Percentiles rank a stretch among this genome's conserved stretches.
These are phyloP conservation scores for Eimeria maxima DNA, from an alignment of 169 alveolate genomes.

Conservation along the genomic window DNA sequence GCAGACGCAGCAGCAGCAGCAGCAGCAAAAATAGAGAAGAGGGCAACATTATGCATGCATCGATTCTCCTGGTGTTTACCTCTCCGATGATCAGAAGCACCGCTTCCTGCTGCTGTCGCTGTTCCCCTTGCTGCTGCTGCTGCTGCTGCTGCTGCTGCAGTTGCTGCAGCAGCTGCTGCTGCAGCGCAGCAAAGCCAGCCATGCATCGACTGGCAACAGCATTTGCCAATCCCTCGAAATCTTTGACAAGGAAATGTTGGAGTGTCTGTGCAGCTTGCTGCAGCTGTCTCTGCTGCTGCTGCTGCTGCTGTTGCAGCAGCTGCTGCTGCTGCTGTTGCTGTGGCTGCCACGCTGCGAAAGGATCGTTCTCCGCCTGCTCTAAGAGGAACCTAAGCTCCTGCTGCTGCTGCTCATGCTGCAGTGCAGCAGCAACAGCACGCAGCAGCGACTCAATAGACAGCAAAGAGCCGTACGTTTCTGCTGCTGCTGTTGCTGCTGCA, in stretches of 20 bases:
- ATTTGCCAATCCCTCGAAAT: conserved; percentile 58
- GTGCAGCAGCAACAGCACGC: conserved; percentile 53
- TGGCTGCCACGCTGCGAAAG: conserved; percentile 45
- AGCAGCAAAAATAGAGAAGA: neutral
- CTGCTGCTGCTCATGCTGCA: conserved; percentile 64
- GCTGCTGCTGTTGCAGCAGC: conserved; percentile 7
- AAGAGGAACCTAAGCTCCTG: neutral
- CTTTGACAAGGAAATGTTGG: conserved; percentile 6
- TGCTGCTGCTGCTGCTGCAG: conserved; percentile 48
- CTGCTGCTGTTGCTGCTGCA: conserved; percentile 70
- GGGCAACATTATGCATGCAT: neutral
- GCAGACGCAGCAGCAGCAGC: conserved; percentile 41
- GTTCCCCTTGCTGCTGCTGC: conserved; percentile 29
- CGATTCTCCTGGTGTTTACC: neutral
- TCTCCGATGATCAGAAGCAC: conserved; percentile 11
- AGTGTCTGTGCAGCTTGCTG: conserved; percentile 61
- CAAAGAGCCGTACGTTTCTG: conserved; percentile 38
- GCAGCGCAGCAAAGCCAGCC: conserved; percentile 65
- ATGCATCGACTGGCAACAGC: conserved; percentile 48
- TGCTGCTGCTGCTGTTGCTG: conserved; percentile 48
- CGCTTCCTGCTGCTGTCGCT: conserved; percentile 41
- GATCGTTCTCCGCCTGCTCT: neutral
- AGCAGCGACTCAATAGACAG: conserved; percentile 41
- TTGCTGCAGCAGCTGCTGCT: conserved; percentile 70
- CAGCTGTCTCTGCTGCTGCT: conserved; percentile 57